Base-by-base conservation (phyloP, 1,284 basidiomycete species). In the Bondarzewia mesenterica region DNA sequence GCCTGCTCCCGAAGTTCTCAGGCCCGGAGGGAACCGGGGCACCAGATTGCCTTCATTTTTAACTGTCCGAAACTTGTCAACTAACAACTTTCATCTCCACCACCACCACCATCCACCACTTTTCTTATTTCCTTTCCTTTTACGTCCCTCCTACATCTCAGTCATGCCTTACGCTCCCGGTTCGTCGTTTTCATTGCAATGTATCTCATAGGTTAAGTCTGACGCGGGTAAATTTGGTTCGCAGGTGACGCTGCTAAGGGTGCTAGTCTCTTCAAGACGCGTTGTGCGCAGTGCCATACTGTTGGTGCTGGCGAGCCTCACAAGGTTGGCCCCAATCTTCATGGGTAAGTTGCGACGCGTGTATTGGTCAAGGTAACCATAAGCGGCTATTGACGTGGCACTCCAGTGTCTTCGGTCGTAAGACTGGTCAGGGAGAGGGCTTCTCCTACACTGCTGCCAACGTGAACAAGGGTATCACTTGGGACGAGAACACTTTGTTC, bases 231-330 rank as follows among this genome's bases (percentile, higher is more conserved):
- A 49, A 6, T 15, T 25, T 21, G 25, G 26, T 2, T 10, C 47
- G 7, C 60, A 93, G 93, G 93, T 81, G 90, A 95, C 74, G 69
- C 83, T 62, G 60, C 60, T 54, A 95, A 94, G 79, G 93, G 93
- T 71, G 93, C 93, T 64, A 72, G 75, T 67, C 84, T 93, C 65
- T 93, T 93, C 85, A 92, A 91, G 81, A 95, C 92, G 59, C 91
- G 94, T 57, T 99, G 95, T 66, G 92, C 92, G 51, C 93, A 97
- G 70, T 99, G 95, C 77, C 95, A 99, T 73, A 98, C 93, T 57
- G 70, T 90, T 59, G 90, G 77, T 58, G 74, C 79, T 58, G 89
- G 90, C 56, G 94, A 87, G 59, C 74, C 83, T 43, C 78, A 93
- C 75, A 89, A 89, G 74, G 92, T 95, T 56, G 93, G 93, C 54